These are phyloP conservation scores for Oryza officinalis DNA, from an alignment of 176 grass and related monocot species.

Conservation along the genomic window DNA sequence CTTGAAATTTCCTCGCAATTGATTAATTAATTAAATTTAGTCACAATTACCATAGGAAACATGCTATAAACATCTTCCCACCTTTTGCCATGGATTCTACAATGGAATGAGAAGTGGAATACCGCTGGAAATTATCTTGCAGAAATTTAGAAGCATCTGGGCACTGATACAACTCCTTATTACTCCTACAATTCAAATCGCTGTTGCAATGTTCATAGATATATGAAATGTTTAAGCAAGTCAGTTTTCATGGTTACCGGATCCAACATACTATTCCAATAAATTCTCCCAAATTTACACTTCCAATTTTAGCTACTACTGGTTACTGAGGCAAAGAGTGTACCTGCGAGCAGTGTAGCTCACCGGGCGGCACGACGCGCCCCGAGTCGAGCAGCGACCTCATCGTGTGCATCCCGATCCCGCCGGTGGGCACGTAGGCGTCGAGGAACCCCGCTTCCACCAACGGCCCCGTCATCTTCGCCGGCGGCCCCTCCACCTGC, in stretches of 20 bases:
- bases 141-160: neutral
- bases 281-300: neutral
- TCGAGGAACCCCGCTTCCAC: conserved; percentile 63
- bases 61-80: conserved; percentile 7
- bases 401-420: conserved; percentile 81
- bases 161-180: neutral
- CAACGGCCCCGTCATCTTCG: conserved; percentile 42
- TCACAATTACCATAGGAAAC: neutral
- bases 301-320: neutral
- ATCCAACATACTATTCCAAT: neutral
- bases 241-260: neutral
- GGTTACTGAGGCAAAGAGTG: conserved; percentile 27
- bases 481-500: conserved; percentile 60
- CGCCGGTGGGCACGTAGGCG: conserved; percentile 46
- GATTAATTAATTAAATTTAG: neutral
- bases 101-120: neutral
- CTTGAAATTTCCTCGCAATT: neutral
- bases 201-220: neutral
- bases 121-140: neutral
- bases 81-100: neutral
- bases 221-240: neutral
- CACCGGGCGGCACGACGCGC: conserved; percentile 55
- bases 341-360: conserved; percentile 84
- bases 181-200: neutral
- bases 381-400: conserved; percentile 70